These are phyloP conservation scores for Claviceps fusiformis DNA, from an alignment of 2,329 filamentous ascomycete species.

Conservation along the genomic window DNA sequence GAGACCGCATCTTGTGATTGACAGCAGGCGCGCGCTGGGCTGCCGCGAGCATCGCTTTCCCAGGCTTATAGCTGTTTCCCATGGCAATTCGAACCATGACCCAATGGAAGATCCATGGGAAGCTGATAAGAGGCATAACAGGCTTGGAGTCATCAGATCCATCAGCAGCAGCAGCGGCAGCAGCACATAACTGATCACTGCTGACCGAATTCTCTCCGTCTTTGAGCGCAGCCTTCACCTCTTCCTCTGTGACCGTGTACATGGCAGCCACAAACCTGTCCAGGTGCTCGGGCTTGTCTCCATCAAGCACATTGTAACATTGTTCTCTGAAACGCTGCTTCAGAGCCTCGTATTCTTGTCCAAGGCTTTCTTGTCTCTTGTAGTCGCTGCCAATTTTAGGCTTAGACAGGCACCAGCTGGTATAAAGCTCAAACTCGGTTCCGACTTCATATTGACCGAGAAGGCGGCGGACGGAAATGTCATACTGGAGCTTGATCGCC, in stretches of 20 bases:
- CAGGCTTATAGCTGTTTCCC: slow-evolving; percentile 13
- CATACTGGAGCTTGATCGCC: slow-evolving; percentile 63
- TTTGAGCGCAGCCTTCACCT: slow-evolving; percentile 45
- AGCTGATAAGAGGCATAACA: slow-evolving; percentile 70
- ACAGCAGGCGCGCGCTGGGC: slow-evolving; percentile 3
- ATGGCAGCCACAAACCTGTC: slow-evolving; percentile 71
- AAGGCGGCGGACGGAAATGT: slow-evolving; percentile 59
- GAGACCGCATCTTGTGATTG: neutral
- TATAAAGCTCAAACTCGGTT: slow-evolving; percentile 88
- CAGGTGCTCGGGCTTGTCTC: slow-evolving; percentile 41
- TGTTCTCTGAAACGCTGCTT: slow-evolving; percentile 54
- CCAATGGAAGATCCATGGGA: slow-evolving; percentile 78
- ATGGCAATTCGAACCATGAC: slow-evolving; percentile 29
- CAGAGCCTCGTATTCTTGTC: slow-evolving; percentile 49
- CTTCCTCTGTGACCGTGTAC: slow-evolving; percentile 68
- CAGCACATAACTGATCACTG: slow-evolving; percentile 9
- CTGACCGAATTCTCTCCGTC: slow-evolving; percentile 18
- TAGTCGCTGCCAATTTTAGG: slow-evolving; percentile 64
- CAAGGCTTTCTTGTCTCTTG: slow-evolving; percentile 76
- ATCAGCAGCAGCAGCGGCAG: neutral
- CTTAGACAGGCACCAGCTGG: slow-evolving; percentile 67
- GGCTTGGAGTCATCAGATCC: slow-evolving; percentile 18
- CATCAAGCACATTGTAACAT: slow-evolving; percentile 53
- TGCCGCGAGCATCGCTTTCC: slow-evolving; percentile 8
- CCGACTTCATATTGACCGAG: slow-evolving; percentile 74